Evolutionary conservation across 2,329 filamentous ascomycete species (phyloP), one percentile per base, ranked within the genome.

Genomic region (Paracorniculantispora psalliotae): DNA sequence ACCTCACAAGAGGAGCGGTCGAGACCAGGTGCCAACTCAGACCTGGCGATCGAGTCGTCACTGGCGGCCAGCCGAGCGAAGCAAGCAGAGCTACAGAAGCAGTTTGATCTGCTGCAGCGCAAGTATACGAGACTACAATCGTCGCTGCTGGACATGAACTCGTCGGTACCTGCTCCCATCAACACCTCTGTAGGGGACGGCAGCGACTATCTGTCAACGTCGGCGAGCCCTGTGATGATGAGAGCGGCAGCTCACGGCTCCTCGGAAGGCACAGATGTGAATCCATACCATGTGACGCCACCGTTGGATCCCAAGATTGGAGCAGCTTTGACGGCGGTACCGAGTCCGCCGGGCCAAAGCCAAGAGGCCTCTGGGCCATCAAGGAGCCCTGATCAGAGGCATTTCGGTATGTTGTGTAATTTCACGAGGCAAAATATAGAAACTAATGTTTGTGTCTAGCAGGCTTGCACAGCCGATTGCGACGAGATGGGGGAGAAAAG

Each of bases 61-160:
- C 69, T 85, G 15, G 76, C 79, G 30, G 78, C 79, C n/a, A 82
- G 78, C 64, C 73, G 79, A 50, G 75, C 77, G 1, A 82, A 80
- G 68, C 79, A 84, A 61, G 72, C 75, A 0, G 81, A 83, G 63
- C 68, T 84, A 61, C 79, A 82, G 65, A 79, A 75, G 66, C 80
- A 81, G 60, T 77, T 81, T 64, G 71, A 72, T 48, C 71, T 77
- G 21, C 71, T 85, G 51, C 73, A 75, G 64, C 77, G 76, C 55
- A 82, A 81, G 64, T 82, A 82, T 66, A 79, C 76, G 13, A 75
- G 75, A 1, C 69, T 84, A 21, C 79, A 85, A 67, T 78, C 77
- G 9, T 75, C 75, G 2, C 64, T 83, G 5, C 67, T 82, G 44
- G 79, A 82, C 53, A 72, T 81, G 70, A 73, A 75, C 61, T 72